A percentile compares a stretch with the other conserved stretches of the same genome.
These are phyloP conservation scores for Scopulariopsis brevicaulis DNA, from an alignment of 2,329 filamentous ascomycete genomes.

Conservation along the genomic window DNA sequence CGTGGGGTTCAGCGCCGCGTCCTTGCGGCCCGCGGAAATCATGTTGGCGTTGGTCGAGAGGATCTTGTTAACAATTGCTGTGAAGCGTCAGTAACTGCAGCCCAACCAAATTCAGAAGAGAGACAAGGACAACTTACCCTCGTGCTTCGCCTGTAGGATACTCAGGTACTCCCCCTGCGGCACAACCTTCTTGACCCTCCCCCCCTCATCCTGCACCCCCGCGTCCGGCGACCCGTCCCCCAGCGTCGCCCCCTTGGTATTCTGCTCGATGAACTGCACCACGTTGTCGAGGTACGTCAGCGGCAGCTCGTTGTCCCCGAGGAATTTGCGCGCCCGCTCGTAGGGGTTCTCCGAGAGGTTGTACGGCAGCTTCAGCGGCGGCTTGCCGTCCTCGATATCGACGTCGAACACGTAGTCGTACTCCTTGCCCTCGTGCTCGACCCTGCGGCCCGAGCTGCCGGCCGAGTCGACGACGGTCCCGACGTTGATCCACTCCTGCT, in stretches of 20 bases:
- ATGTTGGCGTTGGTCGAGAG: slow-evolving; percentile 64
- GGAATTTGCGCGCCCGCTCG: slow-evolving; percentile 81
- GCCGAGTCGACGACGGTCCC: slow-evolving; percentile 91
- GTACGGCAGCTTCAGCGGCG: slow-evolving; percentile 84
- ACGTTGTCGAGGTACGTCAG: slow-evolving; percentile 84
- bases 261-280: slow-evolving; percentile 81
- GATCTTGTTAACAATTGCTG: slow-evolving; percentile 66
- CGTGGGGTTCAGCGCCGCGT: slow-evolving; percentile 59
- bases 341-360: slow-evolving; percentile 90
- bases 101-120: too few species aligned
- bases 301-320: slow-evolving; percentile 79
- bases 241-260: slow-evolving; percentile 79
- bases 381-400: slow-evolving; percentile 89
- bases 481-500: slow-evolving; percentile 71
- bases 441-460: slow-evolving; percentile 70
- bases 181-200: slow-evolving; percentile 45
- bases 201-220: slow-evolving; percentile 50
- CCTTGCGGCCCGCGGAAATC: slow-evolving; percentile 59
- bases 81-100: neutral
- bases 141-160: slow-evolving; percentile 63
- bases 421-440: slow-evolving; percentile 68
- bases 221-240: slow-evolving; percentile 47
- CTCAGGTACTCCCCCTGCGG: slow-evolving; percentile 72
- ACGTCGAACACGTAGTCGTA: slow-evolving; percentile 98
- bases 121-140: slow-evolving; percentile 20